These are phyloP conservation scores for Scheffersomyces spartinae DNA, from an alignment of 805 yeast genomes.

Conservation along the genomic window DNA sequence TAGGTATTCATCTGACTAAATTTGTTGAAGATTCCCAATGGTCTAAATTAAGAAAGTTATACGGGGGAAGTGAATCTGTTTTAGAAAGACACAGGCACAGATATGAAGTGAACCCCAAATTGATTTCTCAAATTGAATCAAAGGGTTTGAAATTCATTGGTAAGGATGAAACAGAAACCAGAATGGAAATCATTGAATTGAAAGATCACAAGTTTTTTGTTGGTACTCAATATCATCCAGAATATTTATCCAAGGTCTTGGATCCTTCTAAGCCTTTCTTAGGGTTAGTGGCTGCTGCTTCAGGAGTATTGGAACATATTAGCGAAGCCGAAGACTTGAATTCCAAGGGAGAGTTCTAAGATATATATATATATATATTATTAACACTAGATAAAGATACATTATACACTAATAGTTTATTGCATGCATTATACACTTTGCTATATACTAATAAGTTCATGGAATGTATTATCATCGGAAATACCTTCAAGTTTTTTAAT, in stretches of 20 bases:
- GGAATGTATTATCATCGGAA: constrained; percentile 1
- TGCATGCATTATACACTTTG: not conserved
- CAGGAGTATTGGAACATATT: constrained; percentile 68
- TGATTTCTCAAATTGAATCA: constrained; percentile 58
- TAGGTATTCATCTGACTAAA: constrained; percentile 84
- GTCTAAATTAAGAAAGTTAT: constrained; percentile 64
- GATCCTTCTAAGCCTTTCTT: constrained; percentile 95
- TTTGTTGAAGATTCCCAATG: constrained; percentile 59
- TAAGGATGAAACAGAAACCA: constrained; percentile 75
- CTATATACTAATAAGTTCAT: not conserved
- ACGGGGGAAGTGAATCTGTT: constrained; percentile 59
- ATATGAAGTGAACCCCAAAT: constrained; percentile 88
- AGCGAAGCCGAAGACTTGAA: constrained; percentile 34
- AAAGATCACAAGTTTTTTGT: constrained; percentile 82
- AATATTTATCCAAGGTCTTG: constrained; percentile 89
- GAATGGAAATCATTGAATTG: constrained; percentile 92
- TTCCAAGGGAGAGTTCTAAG: constrained; percentile 31
- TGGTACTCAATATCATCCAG: constrained; percentile 98
- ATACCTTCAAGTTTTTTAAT: not conserved
- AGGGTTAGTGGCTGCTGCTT: constrained; percentile 90
- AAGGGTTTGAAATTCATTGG: constrained; percentile 86
- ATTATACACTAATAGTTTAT: not conserved
- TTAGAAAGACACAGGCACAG: constrained; percentile 97
- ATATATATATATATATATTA: not conserved
- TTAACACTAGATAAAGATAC: not conserved